Conservation (phyloP, 352 stramenopile genomes). For the Pelagophyceae sp. region DNA sequence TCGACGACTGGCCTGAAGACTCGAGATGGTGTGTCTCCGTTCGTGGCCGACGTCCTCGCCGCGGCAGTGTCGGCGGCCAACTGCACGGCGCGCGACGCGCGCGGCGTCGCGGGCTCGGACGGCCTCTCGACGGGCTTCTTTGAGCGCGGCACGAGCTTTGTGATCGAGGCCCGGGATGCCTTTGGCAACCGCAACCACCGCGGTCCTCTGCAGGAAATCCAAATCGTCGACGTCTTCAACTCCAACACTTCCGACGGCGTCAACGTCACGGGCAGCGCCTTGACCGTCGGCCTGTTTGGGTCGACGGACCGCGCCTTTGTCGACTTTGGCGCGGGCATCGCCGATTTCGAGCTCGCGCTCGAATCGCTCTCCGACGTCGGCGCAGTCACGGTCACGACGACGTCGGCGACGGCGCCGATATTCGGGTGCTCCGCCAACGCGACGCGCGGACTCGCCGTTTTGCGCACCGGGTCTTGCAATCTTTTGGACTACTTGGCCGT, state of each 20-base stretch:
- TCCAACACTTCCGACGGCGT: constrained; percentile 30
- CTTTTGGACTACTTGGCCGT: constrained; percentile 56
- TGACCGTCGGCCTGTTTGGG: constrained; percentile 58
- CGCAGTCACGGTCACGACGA: constrained; percentile 70
- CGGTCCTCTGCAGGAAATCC: constrained; percentile 68
- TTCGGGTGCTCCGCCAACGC: constrained; percentile 47
- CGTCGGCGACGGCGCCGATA: constrained; percentile 63
- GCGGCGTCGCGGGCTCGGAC: constrained; percentile 41
- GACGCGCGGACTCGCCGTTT: constrained; percentile 64
- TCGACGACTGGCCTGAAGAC: constrained; percentile 16
- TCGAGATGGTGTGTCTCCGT: constrained; percentile 43
- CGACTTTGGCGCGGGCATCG: constrained; percentile 58
- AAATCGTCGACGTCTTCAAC: constrained; percentile 63
- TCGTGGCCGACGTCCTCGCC: constrained; percentile 43
- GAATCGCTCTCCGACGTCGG: constrained; percentile 68
- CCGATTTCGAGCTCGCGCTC: constrained; percentile 54
- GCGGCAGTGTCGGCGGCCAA: constrained; percentile 32
- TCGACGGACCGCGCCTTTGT: constrained; percentile 46
- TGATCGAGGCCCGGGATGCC: constrained; percentile 78
- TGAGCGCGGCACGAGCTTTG: constrained; percentile 55
- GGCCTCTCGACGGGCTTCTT: constrained; percentile 50
- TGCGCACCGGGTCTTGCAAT: constrained; percentile 48
- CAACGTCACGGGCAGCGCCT: constrained; percentile 41
- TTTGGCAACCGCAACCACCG: constrained; percentile 74
- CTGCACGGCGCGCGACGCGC: constrained; percentile 45